Conservation (phyloP, 1,284 basidiomycete species). For the Irpex sp. region DNA sequence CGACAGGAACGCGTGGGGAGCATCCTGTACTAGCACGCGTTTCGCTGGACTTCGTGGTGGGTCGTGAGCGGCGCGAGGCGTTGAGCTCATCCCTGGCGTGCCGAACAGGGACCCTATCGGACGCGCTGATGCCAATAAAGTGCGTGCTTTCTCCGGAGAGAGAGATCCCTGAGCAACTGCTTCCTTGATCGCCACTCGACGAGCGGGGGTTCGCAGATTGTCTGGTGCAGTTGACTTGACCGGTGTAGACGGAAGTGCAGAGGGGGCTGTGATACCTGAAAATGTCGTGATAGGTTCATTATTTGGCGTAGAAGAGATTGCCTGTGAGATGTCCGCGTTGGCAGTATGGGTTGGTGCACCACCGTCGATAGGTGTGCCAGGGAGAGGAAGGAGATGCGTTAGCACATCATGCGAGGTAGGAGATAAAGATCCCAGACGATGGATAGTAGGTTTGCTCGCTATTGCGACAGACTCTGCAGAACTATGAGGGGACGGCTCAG, state of each 20-base stretch:
- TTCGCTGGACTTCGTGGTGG: constrained; percentile 53
- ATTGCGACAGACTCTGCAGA: background rate
- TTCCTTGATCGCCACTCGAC: constrained; percentile 52
- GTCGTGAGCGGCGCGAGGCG: constrained; percentile 30
- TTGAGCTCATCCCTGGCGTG: constrained; percentile 30
- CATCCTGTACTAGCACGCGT: constrained; percentile 41
- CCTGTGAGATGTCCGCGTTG: background rate
- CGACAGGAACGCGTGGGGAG: constrained; percentile 16
- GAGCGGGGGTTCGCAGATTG: constrained; percentile 51
- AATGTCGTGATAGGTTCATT: background rate
- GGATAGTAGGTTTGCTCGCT: background rate
- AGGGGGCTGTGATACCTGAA: background rate
- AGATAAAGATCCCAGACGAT: constrained; percentile 30
- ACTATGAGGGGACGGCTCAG: background rate
- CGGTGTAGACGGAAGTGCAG: constrained; percentile 13
- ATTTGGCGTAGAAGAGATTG: background rate
- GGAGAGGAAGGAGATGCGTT: constrained; percentile 22
- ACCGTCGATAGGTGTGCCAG: background rate
- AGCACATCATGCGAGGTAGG: constrained; percentile 32
- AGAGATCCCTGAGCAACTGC: constrained; percentile 45
- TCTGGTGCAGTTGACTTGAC: constrained; percentile 25
- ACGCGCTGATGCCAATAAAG: background rate
- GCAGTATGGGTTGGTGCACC: background rate
- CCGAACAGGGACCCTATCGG: background rate
- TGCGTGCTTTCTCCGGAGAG: constrained; percentile 39